Percentiles rank a stretch among this genome's conserved stretches.
phyloP scores from a whole-genome alignment of 2,329 filamentous ascomycete species.

The Lasiodiplodia theobromae region DNA sequence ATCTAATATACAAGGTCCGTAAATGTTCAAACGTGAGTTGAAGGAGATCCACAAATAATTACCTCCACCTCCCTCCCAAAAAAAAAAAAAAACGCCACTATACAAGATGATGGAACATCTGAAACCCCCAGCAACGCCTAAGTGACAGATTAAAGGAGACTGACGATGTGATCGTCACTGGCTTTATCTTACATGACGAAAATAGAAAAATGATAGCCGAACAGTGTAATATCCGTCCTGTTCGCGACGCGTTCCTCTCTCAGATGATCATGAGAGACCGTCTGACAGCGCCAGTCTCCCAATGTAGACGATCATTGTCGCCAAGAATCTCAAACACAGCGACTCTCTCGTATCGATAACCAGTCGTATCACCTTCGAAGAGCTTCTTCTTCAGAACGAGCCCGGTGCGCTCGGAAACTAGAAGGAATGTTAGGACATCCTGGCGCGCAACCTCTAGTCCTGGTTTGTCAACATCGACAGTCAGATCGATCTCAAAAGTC shows the following conservation, averaged over 20 bases:
- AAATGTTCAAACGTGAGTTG: background rate
- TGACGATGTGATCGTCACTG: no score
- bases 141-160: no score
- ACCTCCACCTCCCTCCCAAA: no score
- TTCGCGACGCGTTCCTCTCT: background rate
- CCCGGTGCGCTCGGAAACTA: background rate
- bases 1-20: background rate
- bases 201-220: background rate
- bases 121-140: no score
- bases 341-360: background rate
- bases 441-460: background rate
- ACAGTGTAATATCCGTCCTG: background rate
- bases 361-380: background rate
- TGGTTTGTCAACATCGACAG: slow-evolving; percentile 1
- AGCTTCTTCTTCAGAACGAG: slow-evolving; percentile 7
- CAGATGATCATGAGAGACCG: background rate
- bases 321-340: background rate
- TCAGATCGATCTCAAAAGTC: background rate
- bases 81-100: no score
- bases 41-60: background rate
- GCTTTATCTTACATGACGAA: background rate
- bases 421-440: background rate
- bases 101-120: no score
- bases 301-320: background rate
- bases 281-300: background rate